Percentiles rank a stretch among this genome's conserved stretches.
Conservation (phyloP, 495 filamentous ascomycete species). For the Tetracladium setigerum region DNA sequence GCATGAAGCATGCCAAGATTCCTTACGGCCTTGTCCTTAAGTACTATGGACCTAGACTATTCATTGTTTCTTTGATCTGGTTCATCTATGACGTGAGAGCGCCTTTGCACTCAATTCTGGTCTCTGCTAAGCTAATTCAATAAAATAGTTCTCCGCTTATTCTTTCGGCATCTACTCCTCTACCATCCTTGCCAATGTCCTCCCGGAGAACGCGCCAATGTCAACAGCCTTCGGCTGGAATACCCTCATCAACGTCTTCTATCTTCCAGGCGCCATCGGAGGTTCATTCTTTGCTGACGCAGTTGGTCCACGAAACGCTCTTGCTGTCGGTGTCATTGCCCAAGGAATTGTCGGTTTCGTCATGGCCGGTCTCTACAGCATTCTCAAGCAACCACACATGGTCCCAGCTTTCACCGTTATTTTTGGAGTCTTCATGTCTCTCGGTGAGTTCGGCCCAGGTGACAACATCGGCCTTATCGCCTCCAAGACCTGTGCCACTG, state of each 20-base stretch:
- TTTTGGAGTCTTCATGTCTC: constrained; percentile 68
- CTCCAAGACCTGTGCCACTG: constrained; percentile 80
- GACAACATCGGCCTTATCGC: constrained; percentile 88
- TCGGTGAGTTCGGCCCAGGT: constrained; percentile 82
- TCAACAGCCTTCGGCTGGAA: constrained; percentile 81
- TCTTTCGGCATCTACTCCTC: constrained; percentile 74
- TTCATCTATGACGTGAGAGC: constrained; percentile 64
- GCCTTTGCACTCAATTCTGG: background rate
- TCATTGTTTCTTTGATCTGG: constrained; percentile 75
- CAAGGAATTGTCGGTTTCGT: constrained; percentile 80
- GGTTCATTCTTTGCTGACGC: constrained; percentile 71
- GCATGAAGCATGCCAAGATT: constrained; percentile 37
- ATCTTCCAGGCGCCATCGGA: constrained; percentile 71
- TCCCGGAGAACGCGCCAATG: constrained; percentile 45
- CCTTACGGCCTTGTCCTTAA: constrained; percentile 46
- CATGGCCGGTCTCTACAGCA: constrained; percentile 70
- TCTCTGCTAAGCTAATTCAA: background rate
- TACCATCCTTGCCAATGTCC: constrained; percentile 59
- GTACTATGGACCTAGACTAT: constrained; percentile 56
- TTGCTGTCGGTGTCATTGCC: constrained; percentile 55
- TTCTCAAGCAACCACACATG: constrained; percentile 42
- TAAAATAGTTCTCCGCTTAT: constrained; percentile 57
- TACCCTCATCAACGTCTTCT: constrained; percentile 76
- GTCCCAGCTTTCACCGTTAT: constrained; percentile 75
- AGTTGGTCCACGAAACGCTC: constrained; percentile 64